Base-by-base conservation (phyloP, 345 rosid genomes). In the Eucalyptus marginata region DNA sequence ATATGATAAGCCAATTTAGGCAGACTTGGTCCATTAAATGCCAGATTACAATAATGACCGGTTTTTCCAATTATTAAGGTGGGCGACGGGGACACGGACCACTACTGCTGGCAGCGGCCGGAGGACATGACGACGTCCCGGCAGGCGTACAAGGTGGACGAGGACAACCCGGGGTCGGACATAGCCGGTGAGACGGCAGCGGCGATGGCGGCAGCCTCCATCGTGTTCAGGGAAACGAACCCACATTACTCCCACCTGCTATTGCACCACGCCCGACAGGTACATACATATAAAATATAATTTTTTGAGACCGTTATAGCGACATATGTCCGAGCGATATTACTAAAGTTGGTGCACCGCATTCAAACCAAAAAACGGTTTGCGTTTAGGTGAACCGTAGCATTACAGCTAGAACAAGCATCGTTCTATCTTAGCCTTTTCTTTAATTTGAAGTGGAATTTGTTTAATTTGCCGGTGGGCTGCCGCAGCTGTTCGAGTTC, bases 71-170 rank as follows among this genome's bases (percentile, higher is more conserved):
- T 9, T 18, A 54, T 84, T 14, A 94, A 95, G 96, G 99, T 97
- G 58, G 99, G 99, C 18, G 98, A 97, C 50, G 98, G 99, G 52
- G 93, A 93, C 64, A 95, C 98, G 20, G 99, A 97, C 66, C 99
- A 97, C 87, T 95, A 95, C 86, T 96, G 99, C 76, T 97, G 99
- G 99, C 99, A 97, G 91, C 92, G 98, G 87, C 98, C 98, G n/a
- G 99, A 97, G 91, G 99, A 97, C 93, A 97, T 96, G 99, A 95
- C 96, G 13, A 96, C 98, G 1, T 92, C 97, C 2, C 87, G 98
- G 54, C 94, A 71, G 51, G 99, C 96, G 14, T 95, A 93, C 90
- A 96, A 93, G 87, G 93, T 97, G 49, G 98, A 97, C 12, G 92
- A 93, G 87, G 91, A 91, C 14, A 95, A 94, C 90, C 99, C 99